Conservation (phyloP, 164 flowering plant species). For the Annona squamosa region DNA sequence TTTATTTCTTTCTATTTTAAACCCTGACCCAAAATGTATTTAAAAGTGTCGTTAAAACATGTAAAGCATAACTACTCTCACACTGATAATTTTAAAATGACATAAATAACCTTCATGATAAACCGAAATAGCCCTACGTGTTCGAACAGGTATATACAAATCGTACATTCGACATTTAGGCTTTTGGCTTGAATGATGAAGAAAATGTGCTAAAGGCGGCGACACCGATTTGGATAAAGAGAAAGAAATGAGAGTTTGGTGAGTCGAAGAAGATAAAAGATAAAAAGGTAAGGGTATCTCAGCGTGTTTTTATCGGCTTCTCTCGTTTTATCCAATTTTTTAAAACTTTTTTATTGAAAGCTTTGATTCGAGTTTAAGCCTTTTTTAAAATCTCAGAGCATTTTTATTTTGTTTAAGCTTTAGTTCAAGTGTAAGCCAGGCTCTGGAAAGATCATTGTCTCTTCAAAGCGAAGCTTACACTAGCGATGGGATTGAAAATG, state of each 20-base stretch:
- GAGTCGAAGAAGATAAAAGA: background rate
- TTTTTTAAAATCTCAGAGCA: background rate
- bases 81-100: too few species aligned
- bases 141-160: too few species aligned
- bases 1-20: too few species aligned
- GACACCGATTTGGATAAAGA: background rate
- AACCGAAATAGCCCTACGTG: too few species aligned
- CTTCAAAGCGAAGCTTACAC: conserved; percentile 65
- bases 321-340: background rate
- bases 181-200: too few species aligned
- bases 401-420: background rate
- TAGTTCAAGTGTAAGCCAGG: background rate
- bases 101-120: too few species aligned
- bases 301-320: background rate
- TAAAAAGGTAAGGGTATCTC: background rate
- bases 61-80: too few species aligned
- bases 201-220: too few species aligned
- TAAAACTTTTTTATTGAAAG: too few species aligned
- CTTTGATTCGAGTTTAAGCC: too few species aligned
- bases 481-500: background rate
- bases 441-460: conserved; percentile 34
- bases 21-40: too few species aligned
- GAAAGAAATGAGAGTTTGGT: background rate
- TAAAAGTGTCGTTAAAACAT: background rate
- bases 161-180: too few species aligned